phyloP scores from a whole-genome alignment of 768 basidiomycete genomes.

The Obba rivulosa region DNA sequence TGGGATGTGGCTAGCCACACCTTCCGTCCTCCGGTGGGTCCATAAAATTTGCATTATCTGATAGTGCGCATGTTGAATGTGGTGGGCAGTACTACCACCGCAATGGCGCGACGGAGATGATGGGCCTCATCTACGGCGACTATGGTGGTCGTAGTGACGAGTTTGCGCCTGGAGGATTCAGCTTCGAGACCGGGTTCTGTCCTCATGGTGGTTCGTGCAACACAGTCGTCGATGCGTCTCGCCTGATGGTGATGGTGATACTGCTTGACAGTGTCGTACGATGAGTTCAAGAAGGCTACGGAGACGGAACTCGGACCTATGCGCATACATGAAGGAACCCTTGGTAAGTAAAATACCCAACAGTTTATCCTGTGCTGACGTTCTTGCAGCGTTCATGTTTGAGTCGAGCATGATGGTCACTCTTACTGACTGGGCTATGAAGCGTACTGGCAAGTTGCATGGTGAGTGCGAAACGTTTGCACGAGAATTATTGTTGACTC shows the following conservation, averaged over 20 bases:
- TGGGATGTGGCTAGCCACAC: conserved; percentile 60
- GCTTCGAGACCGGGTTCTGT: conserved; percentile 59
- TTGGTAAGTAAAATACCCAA: conserved; percentile 32
- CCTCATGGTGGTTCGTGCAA: conserved; percentile 52
- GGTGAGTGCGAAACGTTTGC: conserved; percentile 31
- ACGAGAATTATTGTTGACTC: neutral
- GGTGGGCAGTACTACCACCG: conserved; percentile 54
- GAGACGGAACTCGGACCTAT: conserved; percentile 46
- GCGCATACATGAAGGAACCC: conserved; percentile 47
- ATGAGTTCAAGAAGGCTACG: conserved; percentile 53
- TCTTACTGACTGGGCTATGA: conserved; percentile 60
- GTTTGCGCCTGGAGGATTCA: conserved; percentile 58
- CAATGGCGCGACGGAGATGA: conserved; percentile 57
- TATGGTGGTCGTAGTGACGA: conserved; percentile 61
- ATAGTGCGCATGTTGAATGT: neutral
- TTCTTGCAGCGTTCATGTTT: conserved; percentile 52
- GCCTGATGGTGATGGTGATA: neutral
- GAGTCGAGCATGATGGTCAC: conserved; percentile 60
- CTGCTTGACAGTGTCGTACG: conserved; percentile 43
- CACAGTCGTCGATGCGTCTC: neutral
- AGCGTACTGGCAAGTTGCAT: conserved; percentile 52
- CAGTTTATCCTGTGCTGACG: neutral
- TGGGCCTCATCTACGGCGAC: conserved; percentile 58
- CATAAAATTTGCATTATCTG: neutral
- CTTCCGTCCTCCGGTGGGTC: conserved; percentile 53